phyloP scores from a whole-genome alignment of 2,329 filamentous ascomycete species.

The Pyrenophora tritici-repentis region DNA sequence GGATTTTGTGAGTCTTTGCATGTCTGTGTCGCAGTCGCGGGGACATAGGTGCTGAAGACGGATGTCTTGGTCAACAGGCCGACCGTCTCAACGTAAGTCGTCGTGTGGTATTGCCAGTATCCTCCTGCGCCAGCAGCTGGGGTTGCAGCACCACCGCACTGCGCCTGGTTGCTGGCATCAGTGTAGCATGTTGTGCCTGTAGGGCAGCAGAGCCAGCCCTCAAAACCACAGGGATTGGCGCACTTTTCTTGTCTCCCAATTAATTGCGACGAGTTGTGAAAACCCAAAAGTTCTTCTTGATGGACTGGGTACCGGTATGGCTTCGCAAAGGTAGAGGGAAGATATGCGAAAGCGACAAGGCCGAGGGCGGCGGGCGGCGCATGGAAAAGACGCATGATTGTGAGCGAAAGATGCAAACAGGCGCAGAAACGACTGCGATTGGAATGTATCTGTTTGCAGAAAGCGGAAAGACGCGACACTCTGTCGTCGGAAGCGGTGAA shows the following conservation, averaged over 20 bases:
- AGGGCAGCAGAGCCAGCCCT: conserved; percentile 44
- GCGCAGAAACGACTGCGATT: conserved; percentile 10
- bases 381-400: conserved; percentile 49
- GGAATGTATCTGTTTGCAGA: conserved; percentile 12
- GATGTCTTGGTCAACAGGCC: conserved; percentile 59
- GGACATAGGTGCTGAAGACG: conserved; percentile 54
- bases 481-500: conserved; percentile 21
- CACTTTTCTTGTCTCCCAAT: conserved; percentile 29
- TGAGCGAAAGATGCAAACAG: conserved; percentile 11
- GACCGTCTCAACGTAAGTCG: conserved; percentile 60
- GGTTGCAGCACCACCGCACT: conserved; percentile 32
- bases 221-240: conserved; percentile 39
- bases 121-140: conserved; percentile 39
- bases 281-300: conserved; percentile 30
- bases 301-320: conserved; percentile 40
- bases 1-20: conserved; percentile 61
- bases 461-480: conserved; percentile 4
- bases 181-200: conserved; percentile 37
- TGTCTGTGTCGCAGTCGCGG: conserved; percentile 27
- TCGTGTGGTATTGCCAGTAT: conserved; percentile 63
- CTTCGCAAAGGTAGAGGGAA: conserved; percentile 58
- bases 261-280: conserved; percentile 37
- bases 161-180: conserved; percentile 43
- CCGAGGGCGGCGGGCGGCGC: conserved; percentile 71
- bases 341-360: conserved; percentile 51